A percentile compares a stretch with the other conserved stretches of the same genome.
Evolutionary conservation across 805 yeast genomes (phyloP).

Genomic region (Teunomyces cretensis): DNA sequence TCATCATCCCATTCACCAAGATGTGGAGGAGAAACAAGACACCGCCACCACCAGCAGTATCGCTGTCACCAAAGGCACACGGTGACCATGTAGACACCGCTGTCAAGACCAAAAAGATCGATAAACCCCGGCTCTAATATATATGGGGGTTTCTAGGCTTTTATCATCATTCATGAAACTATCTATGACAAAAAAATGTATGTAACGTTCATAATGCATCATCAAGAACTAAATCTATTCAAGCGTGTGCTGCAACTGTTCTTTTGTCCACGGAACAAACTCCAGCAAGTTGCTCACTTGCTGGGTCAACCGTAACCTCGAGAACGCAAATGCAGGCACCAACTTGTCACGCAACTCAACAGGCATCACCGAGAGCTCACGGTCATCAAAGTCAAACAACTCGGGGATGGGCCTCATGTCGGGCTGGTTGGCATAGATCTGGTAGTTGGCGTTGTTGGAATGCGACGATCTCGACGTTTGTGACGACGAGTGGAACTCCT

Average conservation of each 20-base stretch:
- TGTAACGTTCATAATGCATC: slow-evolving; percentile 3
- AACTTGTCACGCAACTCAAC: slow-evolving; percentile 32
- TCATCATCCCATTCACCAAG: slow-evolving; percentile 47
- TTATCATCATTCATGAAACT: slow-evolving; percentile 7
- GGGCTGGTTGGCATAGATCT: slow-evolving; percentile 38
- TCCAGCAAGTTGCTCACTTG: slow-evolving; percentile 22
- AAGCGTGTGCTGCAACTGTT: slow-evolving; percentile 32
- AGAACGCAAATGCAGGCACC: slow-evolving; percentile 42
- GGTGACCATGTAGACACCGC: not conserved
- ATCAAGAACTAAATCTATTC: slow-evolving; percentile 19
- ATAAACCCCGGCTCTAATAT: slow-evolving; percentile 36
- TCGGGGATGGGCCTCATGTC: slow-evolving; percentile 47
- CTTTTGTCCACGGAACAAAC: slow-evolving; percentile 40
- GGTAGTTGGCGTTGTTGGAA: slow-evolving; percentile 43
- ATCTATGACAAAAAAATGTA: slow-evolving; percentile 1
- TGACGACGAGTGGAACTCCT: slow-evolving; percentile 27
- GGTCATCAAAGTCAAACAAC: slow-evolving; percentile 50
- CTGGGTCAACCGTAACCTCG: slow-evolving; percentile 24
- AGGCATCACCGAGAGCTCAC: slow-evolving; percentile 51
- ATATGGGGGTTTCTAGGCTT: not conserved
- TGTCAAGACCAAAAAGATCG: slow-evolving; percentile 20
- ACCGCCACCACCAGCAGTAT: not conserved
- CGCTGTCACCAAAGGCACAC: slow-evolving; percentile 3
- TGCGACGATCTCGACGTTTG: slow-evolving; percentile 12
- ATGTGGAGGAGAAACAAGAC: slow-evolving; percentile 15